Conservation (phyloP, 1,284 basidiomycete genomes). For the Heterobasidion irregulare region DNA sequence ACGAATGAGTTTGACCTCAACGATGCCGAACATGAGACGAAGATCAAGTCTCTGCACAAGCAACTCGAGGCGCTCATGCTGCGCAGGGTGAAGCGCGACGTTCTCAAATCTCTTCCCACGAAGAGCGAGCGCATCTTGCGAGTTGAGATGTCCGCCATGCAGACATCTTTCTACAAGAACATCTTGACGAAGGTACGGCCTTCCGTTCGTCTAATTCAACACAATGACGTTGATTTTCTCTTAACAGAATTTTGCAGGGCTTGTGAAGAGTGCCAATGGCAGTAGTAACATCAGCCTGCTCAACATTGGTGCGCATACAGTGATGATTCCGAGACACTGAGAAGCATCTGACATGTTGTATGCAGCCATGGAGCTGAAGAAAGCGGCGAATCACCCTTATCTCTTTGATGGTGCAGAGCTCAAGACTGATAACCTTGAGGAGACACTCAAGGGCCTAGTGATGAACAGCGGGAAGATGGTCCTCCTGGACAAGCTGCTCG, state of each 20-base stretch:
- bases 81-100: slow-evolving; percentile 91
- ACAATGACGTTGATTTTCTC: slow-evolving; percentile 1
- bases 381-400: slow-evolving; percentile 97
- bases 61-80: slow-evolving; percentile 96
- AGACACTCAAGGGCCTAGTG: slow-evolving; percentile 90
- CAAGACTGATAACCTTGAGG: slow-evolving; percentile 69
- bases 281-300: slow-evolving; percentile 87
- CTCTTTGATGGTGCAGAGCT: slow-evolving; percentile 95
- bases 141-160: slow-evolving; percentile 96
- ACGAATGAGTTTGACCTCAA: slow-evolving; percentile 93
- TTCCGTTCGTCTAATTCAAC: neutral
- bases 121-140: slow-evolving; percentile 98
- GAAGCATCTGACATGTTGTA: neutral
- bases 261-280: slow-evolving; percentile 81
- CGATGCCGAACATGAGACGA: slow-evolving; percentile 87
- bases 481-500: slow-evolving; percentile 89
- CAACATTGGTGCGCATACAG: slow-evolving; percentile 67
- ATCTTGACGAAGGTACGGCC: slow-evolving; percentile 82
- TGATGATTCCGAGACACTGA: neutral
- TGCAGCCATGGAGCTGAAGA: slow-evolving; percentile 91
- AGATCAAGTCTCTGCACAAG: slow-evolving; percentile 92
- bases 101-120: slow-evolving; percentile 93
- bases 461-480: slow-evolving; percentile 99
- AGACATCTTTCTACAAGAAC: slow-evolving; percentile 99
- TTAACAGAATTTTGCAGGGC: slow-evolving; percentile 81